phyloP scores from a whole-genome alignment of 176 grass and related monocot genomes.

The Rhynchospora pubera region DNA sequence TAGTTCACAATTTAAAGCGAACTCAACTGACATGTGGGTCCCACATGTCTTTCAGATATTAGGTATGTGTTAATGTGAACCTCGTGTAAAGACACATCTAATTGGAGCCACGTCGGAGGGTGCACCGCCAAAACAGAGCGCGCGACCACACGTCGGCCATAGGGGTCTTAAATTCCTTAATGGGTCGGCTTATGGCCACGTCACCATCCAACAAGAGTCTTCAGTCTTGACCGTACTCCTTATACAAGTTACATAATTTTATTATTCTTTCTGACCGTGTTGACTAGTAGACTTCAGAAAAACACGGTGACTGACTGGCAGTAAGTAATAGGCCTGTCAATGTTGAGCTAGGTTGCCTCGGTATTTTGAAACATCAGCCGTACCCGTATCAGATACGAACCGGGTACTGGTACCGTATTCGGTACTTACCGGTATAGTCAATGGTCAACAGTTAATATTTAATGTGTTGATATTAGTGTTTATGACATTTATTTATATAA shows the following conservation, averaged over 20 bases:
- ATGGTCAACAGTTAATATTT: too few relatives aligned
- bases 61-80: not conserved
- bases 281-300: not conserved
- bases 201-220: not conserved
- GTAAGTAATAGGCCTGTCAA: too few relatives aligned
- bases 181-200: slow-evolving; percentile 4
- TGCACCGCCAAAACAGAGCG: slow-evolving; percentile 23
- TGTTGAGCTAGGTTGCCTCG: too few relatives aligned
- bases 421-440: too few relatives aligned
- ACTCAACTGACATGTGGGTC: not conserved
- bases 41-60: not conserved
- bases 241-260: not conserved
- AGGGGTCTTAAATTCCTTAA: not conserved
- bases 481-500: too few relatives aligned
- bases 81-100: not conserved
- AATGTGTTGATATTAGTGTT: too few relatives aligned
- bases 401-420: too few relatives aligned
- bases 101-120: slow-evolving; percentile 4
- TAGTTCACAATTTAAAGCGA: not conserved
- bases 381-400: too few relatives aligned
- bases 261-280: not conserved
- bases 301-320: not conserved
- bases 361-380: too few relatives aligned
- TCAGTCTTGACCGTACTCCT: not conserved
- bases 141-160: not conserved